Conservation (phyloP, 164 flowering plant genomes). For the Nymphaea colorata region DNA sequence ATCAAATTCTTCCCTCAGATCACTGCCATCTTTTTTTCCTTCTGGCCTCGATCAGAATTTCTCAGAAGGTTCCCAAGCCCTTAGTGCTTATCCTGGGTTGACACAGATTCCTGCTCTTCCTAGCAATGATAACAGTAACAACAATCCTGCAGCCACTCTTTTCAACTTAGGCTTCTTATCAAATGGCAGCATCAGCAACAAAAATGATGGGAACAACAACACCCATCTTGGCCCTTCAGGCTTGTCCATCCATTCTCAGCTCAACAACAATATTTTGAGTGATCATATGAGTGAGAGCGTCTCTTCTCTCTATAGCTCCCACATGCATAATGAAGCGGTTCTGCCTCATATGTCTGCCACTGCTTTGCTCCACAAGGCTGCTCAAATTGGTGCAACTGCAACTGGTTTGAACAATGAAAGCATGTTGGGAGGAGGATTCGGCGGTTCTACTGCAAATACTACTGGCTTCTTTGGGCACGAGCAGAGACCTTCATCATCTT, state of each 20-base stretch:
- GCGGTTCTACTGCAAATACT: slow-evolving; percentile 20
- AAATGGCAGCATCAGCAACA: slow-evolving; percentile 12
- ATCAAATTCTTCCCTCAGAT: slow-evolving; percentile 21
- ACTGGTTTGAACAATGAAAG: slow-evolving; percentile 6
- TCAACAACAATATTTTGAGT: slow-evolving; percentile 25
- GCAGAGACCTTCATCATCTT: neutral
- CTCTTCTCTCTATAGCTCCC: slow-evolving; percentile 23
- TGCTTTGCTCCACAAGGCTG: slow-evolving; percentile 74
- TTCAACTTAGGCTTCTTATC: slow-evolving; percentile 54
- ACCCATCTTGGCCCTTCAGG: slow-evolving; percentile 1
- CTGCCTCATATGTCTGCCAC: slow-evolving; percentile 75
- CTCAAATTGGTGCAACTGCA: slow-evolving; percentile 68
- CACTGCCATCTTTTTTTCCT: slow-evolving; percentile 20
- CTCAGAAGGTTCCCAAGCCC: neutral
- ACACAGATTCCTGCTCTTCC: slow-evolving; percentile 17
- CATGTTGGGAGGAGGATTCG: slow-evolving; percentile 36
- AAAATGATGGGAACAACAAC: slow-evolving; percentile 9
- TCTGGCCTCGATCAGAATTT: slow-evolving; percentile 18
- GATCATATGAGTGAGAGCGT: slow-evolving; percentile 20
- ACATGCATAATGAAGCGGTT: slow-evolving; percentile 18
- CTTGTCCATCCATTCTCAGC: neutral
- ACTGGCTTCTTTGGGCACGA: slow-evolving; percentile 4
- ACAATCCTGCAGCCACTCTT: slow-evolving; percentile 13
- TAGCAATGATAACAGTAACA: slow-evolving; percentile 18
- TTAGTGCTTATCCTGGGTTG: neutral